Percentiles rank a stretch among this genome's conserved stretches.
These are phyloP conservation scores for Penicillium oxalicum DNA, from an alignment of 2,329 filamentous ascomycete genomes.

Conservation along the genomic window DNA sequence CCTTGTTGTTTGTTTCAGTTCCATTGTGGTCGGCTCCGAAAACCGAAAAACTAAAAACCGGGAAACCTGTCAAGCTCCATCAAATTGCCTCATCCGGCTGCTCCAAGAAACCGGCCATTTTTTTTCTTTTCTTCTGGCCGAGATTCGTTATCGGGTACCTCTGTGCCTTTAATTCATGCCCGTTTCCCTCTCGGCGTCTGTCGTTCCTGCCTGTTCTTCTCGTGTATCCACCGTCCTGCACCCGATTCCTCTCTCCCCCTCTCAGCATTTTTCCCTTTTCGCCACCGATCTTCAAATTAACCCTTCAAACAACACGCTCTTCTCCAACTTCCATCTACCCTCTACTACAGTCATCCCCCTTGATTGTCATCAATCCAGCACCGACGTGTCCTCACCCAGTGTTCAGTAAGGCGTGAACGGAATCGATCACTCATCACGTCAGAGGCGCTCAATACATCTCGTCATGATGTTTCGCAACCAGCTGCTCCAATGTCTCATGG, in stretches of 20 bases:
- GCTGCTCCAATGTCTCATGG: conserved; percentile 21
- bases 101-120: background rate
- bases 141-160: too few relatives aligned
- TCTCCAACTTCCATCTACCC: background rate
- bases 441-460: background rate
- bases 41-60: conserved; percentile 5
- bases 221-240: conserved; percentile 1
- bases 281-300: background rate
- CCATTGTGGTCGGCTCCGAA: background rate
- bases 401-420: too few relatives aligned
- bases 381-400: too few relatives aligned
- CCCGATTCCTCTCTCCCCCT: background rate
- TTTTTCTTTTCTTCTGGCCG: background rate
- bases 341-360: background rate
- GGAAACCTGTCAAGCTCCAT: conserved; percentile 1
- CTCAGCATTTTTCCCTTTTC: background rate
- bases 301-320: background rate
- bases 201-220: background rate
- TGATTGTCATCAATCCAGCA: background rate
- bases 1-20: too few relatives aligned
- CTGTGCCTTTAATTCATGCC: background rate
- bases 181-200: too few relatives aligned
- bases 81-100: background rate
- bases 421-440: too few relatives aligned
- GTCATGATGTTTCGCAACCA: conserved; percentile 18